Evolutionary conservation across 139 green algal species (phyloP), one percentile per base, ranked within the genome.

Genomic region (Marvania coccoides): DNA sequence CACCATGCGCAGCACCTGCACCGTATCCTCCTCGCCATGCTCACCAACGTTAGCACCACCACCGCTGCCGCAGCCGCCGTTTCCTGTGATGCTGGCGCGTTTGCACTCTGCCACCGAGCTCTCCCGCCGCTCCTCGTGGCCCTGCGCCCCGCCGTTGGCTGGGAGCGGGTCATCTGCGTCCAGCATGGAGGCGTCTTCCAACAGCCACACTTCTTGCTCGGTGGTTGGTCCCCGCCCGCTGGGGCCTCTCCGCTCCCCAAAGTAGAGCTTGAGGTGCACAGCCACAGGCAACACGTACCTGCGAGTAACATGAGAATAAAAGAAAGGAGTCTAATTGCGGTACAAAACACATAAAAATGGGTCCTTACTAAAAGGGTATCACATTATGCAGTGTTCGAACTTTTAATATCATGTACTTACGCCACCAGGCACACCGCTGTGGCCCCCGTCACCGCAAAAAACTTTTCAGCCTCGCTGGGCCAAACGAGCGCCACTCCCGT

Each of bases 401-500:
- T n/a, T n/a, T n/a, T n/a, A n/a, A n/a, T n/a, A n/a, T n/a, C n/a
- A n/a, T n/a, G n/a, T n/a, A n/a, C n/a, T n/a, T n/a, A n/a, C n/a
- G n/a, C n/a, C n/a, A 85, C 72, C 0, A 79, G 34, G 45, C 63
- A 79, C 29, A 82, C 76, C 13, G 68, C 79, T 5, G 72, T 77
- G 1, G 76, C 76, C 23, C 73, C 79, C 8, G 79, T 85, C n/a
- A 82, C 47, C 15, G 79, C 67, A 65, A 63, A 66, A 30, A 85
- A 72, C 63, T 81, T 83, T 26, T 83, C 79, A 19, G 79, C 68
- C 7, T 55, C 47, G 4, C 38, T 71, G 23, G 82, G 82, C 34
- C 73, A 88, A 3, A 65, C 40, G 2, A 82, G 63, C 6, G 82
- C 81, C 3, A 84, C 74, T 6, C 23, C 28, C 0, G 81, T 73